Conservation (phyloP, 371 early-diverging fungal genomes). For the Smittium culicis region DNA sequence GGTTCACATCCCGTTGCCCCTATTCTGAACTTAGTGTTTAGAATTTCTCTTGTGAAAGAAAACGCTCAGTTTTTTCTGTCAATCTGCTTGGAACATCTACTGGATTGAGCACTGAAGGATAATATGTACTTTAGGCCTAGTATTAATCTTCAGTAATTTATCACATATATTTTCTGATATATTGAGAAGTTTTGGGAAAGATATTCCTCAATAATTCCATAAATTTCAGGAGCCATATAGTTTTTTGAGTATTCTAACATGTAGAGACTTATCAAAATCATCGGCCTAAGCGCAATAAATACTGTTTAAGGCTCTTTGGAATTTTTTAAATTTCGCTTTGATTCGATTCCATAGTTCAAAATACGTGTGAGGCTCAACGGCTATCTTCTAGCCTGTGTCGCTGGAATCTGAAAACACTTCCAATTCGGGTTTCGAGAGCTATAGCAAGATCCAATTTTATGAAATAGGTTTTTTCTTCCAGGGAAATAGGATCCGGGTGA, state of each 20-base stretch:
- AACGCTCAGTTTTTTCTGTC: constrained; percentile 7
- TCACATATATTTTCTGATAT: neutral
- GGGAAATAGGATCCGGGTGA: neutral
- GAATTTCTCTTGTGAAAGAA: constrained; percentile 9
- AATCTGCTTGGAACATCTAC: neutral
- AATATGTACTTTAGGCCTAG: neutral
- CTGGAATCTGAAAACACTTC: neutral
- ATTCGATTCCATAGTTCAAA: neutral
- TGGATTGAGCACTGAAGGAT: neutral
- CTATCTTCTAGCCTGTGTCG: neutral
- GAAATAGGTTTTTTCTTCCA: neutral
- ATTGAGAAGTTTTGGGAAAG: neutral
- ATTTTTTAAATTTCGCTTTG: neutral
- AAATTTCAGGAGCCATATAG: neutral
- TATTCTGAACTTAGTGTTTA: neutral
- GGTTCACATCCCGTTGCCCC: constrained; percentile 15
- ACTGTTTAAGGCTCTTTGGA: neutral
- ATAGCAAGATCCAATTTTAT: neutral
- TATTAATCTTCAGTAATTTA: neutral
- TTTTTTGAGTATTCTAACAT: neutral
- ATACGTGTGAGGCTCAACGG: neutral
- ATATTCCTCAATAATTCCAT: neutral
- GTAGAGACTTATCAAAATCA: neutral
- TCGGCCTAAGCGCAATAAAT: neutral
- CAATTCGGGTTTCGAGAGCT: neutral